Base-by-base conservation (phyloP, 2,329 filamentous ascomycete species). In the Calonectria montana region DNA sequence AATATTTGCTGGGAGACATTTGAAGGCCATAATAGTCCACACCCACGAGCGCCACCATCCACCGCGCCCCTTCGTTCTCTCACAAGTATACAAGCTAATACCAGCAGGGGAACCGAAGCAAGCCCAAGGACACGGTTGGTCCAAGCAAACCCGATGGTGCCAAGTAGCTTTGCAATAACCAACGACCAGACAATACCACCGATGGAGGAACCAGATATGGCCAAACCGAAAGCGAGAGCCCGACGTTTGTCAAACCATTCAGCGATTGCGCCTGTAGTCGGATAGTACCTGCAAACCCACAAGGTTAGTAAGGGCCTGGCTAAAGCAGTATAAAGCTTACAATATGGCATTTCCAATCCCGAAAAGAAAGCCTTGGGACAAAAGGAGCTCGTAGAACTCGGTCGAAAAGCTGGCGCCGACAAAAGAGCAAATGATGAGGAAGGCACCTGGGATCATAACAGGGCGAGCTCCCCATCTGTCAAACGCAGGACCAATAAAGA, bases 301-400 rank as follows among this genome's bases (percentile, higher is more conserved):
- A 37, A 63, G 37, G 27, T 65, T 41, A 64, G 39, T 4, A 39
- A 12, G 16, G 10, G 6, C 6, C 31, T 3, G 7, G 15, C 0
- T 21, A n/a, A n/a, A 10, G 21, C 4, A 59, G n/a, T n/a, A 4
- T n/a, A 9, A 35, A n/a, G 68, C 77, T 69, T 79, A 85, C 71
- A 84, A 62, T 53, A 84, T 78, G 16, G 84, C 82, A 65, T 80
- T 82, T 15, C 84, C 84, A 16, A 86, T 67, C 2, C 86, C 86
- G 31, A 85, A 78, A 16, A 84, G 82, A 25, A 85, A 69, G 0
- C 87, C 85, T 65, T 87, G 85, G 0, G 82, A 74, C 2, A 86
- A 69, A 1, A 87, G 73, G 7, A 83, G 70, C 57, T 86, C 84
- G 69, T 79, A 84, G 70, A 82, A 86, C 2, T 77, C 69, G 6